Base-by-base conservation (phyloP, 148 eudicot genomes). In the Dianthus caryophyllus region DNA sequence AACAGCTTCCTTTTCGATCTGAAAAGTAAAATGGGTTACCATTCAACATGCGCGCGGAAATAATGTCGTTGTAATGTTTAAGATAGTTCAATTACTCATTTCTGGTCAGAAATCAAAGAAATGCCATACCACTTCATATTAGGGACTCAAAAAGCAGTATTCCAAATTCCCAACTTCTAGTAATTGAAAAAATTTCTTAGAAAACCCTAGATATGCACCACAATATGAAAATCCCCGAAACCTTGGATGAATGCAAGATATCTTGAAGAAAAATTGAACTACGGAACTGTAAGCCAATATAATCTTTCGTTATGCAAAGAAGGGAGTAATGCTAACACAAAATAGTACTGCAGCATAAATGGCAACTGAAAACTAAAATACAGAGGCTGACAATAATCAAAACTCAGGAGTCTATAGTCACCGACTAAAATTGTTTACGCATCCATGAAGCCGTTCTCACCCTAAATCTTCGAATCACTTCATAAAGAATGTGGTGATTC, bases 1-100 rank as follows among this genome's bases (percentile, higher is more conserved):
- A 74, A 80, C 77, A 66, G 98, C 98, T 84, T 93, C 98, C 82
- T 93, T 93, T 79, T 93, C 98, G 84, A 93, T 75, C 98, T 93
- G 87, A 55, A 77, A 80, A 30, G 75, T 54, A 63, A 66, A 16
- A 59, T 26, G 27, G 10, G 30, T 69, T 52, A 53, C 59, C 66
- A 41, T 64, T 67, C 29, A 63, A 57, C 14, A 36, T 21, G n/a
- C n/a, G n/a, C n/a, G n/a, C n/a, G n/a, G n/a, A n/a, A n/a, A n/a
- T n/a, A 48, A 48, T n/a, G 20, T 48, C 17, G 21, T 48, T 48
- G 52, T 9, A n/a, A 48, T 14, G 2, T 48, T 18, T 48, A 68
- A 9, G 63, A 59, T 39, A 31, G 29, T 21, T 16, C 20, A 29
- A 26, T 17, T 59, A 50, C 41, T 43, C n/a, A 18, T 16, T 47